Evolutionary conservation across 768 basidiomycete species (phyloP).

Genomic region (Pisolithus orientalis): DNA sequence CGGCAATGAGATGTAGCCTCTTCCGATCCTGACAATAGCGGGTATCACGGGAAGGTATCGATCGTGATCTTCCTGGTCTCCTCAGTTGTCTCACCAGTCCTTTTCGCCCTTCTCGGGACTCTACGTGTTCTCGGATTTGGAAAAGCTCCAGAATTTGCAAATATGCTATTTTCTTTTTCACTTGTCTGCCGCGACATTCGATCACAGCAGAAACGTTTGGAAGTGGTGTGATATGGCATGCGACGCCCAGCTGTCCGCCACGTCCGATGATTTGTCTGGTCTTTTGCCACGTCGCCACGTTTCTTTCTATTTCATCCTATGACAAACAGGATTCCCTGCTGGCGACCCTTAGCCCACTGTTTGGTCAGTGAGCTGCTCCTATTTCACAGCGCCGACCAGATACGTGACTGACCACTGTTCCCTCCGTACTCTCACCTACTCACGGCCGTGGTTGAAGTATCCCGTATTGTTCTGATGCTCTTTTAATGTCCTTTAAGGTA

Average conservation of each 20-base stretch:
- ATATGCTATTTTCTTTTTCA: background rate
- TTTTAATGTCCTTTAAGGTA: background rate
- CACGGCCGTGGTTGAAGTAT: background rate
- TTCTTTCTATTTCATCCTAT: background rate
- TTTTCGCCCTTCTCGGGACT: no score
- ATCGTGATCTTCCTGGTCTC: no score
- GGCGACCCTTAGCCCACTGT: background rate
- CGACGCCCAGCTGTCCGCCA: background rate
- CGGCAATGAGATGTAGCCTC: no score
- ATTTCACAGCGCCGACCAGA: background rate
- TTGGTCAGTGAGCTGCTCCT: background rate
- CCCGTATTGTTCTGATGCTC: background rate
- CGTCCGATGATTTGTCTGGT: background rate
- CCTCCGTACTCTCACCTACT: no score
- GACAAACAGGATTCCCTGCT: no score
- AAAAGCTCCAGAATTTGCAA: background rate
- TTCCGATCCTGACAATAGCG: no score
- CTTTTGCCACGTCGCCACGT: background rate
- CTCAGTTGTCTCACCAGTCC: no score
- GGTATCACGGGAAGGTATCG: no score
- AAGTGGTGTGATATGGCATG: background rate
- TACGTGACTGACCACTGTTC: background rate
- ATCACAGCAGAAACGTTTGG: background rate
- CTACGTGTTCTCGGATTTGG: background rate
- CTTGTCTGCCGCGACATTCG: background rate